A percentile compares a stretch with the other conserved stretches of the same genome.
These are phyloP conservation scores for Rhytidhysteron rufulum DNA, from an alignment of 2,329 filamentous ascomycete species.

Conservation along the genomic window DNA sequence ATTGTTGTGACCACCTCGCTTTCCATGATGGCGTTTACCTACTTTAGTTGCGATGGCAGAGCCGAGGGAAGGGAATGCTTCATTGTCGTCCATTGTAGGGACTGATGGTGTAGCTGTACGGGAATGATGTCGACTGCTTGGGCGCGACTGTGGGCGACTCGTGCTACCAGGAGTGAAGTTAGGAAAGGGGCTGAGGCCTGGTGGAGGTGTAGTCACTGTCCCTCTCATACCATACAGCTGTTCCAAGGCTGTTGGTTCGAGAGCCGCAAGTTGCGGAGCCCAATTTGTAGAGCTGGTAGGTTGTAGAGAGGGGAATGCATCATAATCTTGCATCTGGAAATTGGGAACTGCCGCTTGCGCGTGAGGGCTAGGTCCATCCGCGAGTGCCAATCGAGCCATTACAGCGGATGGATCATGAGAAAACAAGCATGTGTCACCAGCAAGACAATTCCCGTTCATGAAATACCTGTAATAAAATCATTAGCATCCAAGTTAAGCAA, in stretches of 20 bases:
- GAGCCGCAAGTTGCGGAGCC: slow-evolving; percentile 34
- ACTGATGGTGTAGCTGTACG: slow-evolving; percentile 62
- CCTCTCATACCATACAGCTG: slow-evolving; percentile 37
- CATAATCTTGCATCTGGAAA: slow-evolving; percentile 78
- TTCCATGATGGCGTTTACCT: slow-evolving; percentile 89
- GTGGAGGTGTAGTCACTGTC: slow-evolving; percentile 55
- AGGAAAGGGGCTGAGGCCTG: slow-evolving; percentile 63
- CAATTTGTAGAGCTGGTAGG: slow-evolving; percentile 42
- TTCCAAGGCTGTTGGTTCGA: slow-evolving; percentile 40
- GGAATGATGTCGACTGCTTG: slow-evolving; percentile 74
- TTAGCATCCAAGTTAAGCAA: too few relatives aligned
- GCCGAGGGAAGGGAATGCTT: slow-evolving; percentile 88
- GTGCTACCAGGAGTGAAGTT: slow-evolving; percentile 52
- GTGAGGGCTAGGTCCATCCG: slow-evolving; percentile 64
- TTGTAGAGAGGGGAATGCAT: slow-evolving; percentile 75
- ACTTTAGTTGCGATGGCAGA: slow-evolving; percentile 68
- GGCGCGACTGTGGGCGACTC: slow-evolving; percentile 73
- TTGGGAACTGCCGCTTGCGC: slow-evolving; percentile 59
- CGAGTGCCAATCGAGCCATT: slow-evolving; percentile 74
- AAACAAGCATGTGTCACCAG: slow-evolving; percentile 91
- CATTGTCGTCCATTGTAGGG: slow-evolving; percentile 84
- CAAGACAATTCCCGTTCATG: slow-evolving; percentile 92
- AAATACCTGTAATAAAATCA: slow-evolving; percentile 75
- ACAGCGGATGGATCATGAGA: slow-evolving; percentile 90
- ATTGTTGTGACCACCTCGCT: slow-evolving; percentile 76